Evolutionary conservation across 495 filamentous ascomycete genomes (phyloP).

Genomic region (Neurospora intermedia): DNA sequence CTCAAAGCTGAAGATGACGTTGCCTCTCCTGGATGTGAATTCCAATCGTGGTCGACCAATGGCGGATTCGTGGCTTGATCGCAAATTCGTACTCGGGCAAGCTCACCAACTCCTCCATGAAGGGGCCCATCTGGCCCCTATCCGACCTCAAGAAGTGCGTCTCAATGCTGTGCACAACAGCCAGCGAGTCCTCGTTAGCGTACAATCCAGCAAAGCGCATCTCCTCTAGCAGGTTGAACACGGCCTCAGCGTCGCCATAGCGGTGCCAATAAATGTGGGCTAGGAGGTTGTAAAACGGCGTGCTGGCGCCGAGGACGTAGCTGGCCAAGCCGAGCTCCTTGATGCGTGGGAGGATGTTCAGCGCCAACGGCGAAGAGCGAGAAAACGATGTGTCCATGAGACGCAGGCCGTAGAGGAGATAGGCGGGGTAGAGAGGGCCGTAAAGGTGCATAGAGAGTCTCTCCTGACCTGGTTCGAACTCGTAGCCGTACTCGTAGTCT

Average conservation of each 20-base stretch:
- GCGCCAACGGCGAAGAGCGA: constrained; percentile 44
- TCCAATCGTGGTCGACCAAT: constrained; percentile 14
- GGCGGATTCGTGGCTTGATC: constrained; percentile 7
- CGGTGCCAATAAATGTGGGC: constrained; percentile 52
- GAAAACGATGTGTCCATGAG: constrained; percentile 52
- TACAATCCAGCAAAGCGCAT: constrained; percentile 66
- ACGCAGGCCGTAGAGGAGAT: constrained; percentile 52
- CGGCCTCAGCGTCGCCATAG: constrained; percentile 47
- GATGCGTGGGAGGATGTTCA: constrained; percentile 56
- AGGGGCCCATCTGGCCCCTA: constrained; percentile 16
- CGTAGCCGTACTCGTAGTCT: not conserved
- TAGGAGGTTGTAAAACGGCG: constrained; percentile 64
- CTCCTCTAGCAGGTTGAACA: constrained; percentile 56
- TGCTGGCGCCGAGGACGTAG: constrained; percentile 61
- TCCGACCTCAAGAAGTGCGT: constrained; percentile 1
- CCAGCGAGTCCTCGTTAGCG: constrained; percentile 45
- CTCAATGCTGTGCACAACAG: constrained; percentile 33
- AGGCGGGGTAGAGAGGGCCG: constrained; percentile 54
- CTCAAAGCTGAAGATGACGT: not conserved
- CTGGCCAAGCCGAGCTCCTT: constrained; percentile 60
- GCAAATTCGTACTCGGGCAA: constrained; percentile 30
- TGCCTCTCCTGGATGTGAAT: constrained; percentile 13
- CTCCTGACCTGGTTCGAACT: not conserved
- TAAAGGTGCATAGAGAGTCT: constrained; percentile 44
- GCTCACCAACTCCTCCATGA: constrained; percentile 22